Evolutionary conservation across 257 asterid genomes (phyloP).

Genomic region (Craterostigma plantagineum): DNA sequence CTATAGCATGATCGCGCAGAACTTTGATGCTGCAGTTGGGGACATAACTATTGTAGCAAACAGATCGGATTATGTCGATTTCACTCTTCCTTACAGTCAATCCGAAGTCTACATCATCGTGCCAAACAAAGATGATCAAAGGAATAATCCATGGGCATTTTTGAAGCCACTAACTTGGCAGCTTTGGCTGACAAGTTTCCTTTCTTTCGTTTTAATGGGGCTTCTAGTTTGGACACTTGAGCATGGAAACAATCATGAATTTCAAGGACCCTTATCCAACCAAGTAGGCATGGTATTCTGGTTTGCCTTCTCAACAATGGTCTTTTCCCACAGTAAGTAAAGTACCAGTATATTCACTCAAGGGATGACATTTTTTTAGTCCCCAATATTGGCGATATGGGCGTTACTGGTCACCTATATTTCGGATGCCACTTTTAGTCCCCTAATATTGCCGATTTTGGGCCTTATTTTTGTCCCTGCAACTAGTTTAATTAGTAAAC

Average conservation of each 20-base stretch:
- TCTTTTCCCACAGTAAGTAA: conserved; percentile 33
- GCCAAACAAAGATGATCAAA: conserved; percentile 9
- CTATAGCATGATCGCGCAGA: conserved; percentile 16
- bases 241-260: conserved; percentile 20
- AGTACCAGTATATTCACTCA: no score
- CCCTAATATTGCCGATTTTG: background rate
- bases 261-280: conserved; percentile 16
- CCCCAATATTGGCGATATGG: no score
- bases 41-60: conserved; percentile 19
- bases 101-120: conserved; percentile 24
- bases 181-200: conserved; percentile 20
- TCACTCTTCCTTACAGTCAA: conserved; percentile 23
- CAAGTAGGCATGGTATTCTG: conserved; percentile 35
- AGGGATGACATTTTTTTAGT: no score
- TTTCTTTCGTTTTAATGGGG: conserved; percentile 17
- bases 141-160: conserved; percentile 16
- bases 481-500: no score
- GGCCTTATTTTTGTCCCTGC: background rate
- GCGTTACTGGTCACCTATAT: no score
- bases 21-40: conserved; percentile 22
- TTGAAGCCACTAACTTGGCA: conserved; percentile 20
- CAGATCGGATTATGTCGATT: conserved; percentile 20
- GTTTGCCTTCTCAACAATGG: conserved; percentile 49
- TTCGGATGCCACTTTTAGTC: background rate
- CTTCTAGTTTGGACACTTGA: conserved; percentile 19